Base-by-base conservation (phyloP, 2,329 filamentous ascomycete species). In the Lachnellula hyalina region DNA sequence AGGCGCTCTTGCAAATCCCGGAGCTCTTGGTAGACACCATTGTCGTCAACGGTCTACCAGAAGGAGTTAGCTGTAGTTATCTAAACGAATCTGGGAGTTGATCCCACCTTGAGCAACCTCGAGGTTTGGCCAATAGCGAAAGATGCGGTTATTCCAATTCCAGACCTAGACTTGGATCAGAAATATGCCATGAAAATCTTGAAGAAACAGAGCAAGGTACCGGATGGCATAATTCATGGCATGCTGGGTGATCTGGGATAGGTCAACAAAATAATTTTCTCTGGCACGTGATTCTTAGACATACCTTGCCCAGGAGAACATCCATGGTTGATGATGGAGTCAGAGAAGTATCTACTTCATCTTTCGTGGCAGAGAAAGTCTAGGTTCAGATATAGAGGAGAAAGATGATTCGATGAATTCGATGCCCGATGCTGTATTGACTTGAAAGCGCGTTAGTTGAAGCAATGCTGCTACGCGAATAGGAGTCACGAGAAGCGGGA, bases 111-210 rank as follows among this genome's bases (percentile, higher is more conserved):
- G 55, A 96, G 76, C 12, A 96, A 75, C 42, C 87, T 83, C 1
- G 86, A 84, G 54, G 88, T 91, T 71, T 96, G 90, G 55, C 83
- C 83, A 59, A 96, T 79, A n/a, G 91, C 89, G 74, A 91, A 96
- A 40, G 80, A 84, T 51, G 90, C 90, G 2, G 92, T 96, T 61
- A 96, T 81, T 48, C 88, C 84, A 62, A 97, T 86, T 49, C 91
- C 91, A 17, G 90, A 92, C 49, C 78, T 80, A 46, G 5, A 53
- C 44, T 45, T 55, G 17, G 6, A 19, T 53, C 35, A 42, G 40
- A 44, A 41, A 32, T 44, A 47, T 19, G 49, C 47, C 14, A 38
- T 36, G 17, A 25, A 8, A 46, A 21, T 6, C 15, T 42, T 23
- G 9, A 25, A 36, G 17, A 35, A n/a, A 15, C 19, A 15, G 1